A percentile compares a stretch with the other conserved stretches of the same genome.
These are phyloP conservation scores for Leucaena leucocephala DNA, from an alignment of 306 rosid genomes.

Conservation along the genomic window DNA sequence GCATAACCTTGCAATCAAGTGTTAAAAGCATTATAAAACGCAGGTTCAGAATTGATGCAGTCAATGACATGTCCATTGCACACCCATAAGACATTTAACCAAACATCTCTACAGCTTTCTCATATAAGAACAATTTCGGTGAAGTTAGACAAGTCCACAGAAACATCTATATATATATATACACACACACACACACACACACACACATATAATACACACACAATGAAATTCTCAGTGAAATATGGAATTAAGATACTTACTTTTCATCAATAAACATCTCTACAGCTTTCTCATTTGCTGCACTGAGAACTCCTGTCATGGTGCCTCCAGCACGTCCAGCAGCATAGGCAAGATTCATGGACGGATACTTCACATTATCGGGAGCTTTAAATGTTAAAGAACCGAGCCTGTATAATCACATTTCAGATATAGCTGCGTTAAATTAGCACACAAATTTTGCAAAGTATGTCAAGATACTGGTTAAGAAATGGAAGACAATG, in stretches of 20 bases:
- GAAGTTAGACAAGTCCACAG: too few species aligned
- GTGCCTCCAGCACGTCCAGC: slow-evolving; percentile 99
- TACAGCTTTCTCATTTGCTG: slow-evolving; percentile 99
- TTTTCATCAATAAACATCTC: slow-evolving; percentile 92
- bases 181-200: too few species aligned
- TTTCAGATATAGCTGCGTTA: slow-evolving; percentile 30
- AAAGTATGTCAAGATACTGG: slow-evolving; percentile 7
- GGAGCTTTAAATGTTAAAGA: slow-evolving; percentile 90
- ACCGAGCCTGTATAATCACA: slow-evolving; percentile 77
- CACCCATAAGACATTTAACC: neutral
- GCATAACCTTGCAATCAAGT: neutral
- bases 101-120: neutral
- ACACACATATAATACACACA: too few species aligned
- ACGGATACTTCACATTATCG: slow-evolving; percentile 91
- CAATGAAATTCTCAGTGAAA: neutral
- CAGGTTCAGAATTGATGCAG: neutral
- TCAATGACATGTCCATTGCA: neutral
- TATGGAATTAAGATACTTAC: slow-evolving; percentile 48
- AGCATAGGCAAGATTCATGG: slow-evolving; percentile 92
- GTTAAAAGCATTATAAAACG: neutral
- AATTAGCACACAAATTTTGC: slow-evolving; percentile 15
- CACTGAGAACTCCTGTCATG: slow-evolving; percentile 99
- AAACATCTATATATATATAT: too few species aligned
- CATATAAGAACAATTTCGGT: too few species aligned
- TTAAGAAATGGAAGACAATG: neutral